These are phyloP conservation scores for Colletotrichum euphorbiae DNA, from an alignment of 2,329 filamentous ascomycete species.

Conservation along the genomic window DNA sequence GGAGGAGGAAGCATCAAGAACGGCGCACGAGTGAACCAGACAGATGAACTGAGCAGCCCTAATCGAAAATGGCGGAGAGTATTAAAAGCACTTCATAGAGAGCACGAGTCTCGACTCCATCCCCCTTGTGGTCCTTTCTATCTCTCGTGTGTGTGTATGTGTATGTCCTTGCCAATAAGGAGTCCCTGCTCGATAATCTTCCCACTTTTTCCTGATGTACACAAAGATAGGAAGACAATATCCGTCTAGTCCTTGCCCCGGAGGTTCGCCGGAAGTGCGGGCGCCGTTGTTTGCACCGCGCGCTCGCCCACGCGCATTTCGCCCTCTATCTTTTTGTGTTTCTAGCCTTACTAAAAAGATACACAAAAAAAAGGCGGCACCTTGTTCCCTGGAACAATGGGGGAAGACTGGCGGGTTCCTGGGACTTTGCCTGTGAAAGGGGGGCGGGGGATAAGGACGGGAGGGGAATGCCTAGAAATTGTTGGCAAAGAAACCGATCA, in stretches of 20 bases:
- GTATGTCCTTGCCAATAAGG: neutral
- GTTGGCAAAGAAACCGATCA: slow-evolving; percentile 28
- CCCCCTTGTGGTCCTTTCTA: neutral
- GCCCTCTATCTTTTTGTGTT: slow-evolving; percentile 10
- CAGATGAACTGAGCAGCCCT: neutral
- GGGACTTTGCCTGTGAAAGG: neutral
- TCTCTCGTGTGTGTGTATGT: too few relatives aligned
- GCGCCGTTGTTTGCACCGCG: slow-evolving; percentile 19
- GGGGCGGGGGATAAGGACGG: too few relatives aligned
- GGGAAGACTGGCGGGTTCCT: neutral
- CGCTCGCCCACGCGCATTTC: neutral
- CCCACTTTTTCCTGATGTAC: slow-evolving; percentile 14
- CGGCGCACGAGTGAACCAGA: slow-evolving; percentile 2
- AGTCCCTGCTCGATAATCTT: slow-evolving; percentile 12
- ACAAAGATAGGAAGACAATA: neutral
- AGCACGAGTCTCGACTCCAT: neutral
- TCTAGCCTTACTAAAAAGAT: slow-evolving; percentile 4
- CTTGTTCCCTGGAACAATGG: slow-evolving; percentile 8
- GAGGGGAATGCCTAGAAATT: slow-evolving; percentile 31
- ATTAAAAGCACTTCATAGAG: too few relatives aligned
- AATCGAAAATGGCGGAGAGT: neutral
- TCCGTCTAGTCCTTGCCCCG: slow-evolving; percentile 12
- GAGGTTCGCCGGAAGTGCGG: slow-evolving; percentile 5
- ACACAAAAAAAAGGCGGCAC: neutral
- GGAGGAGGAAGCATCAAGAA: slow-evolving; percentile 1